These are phyloP conservation scores for Penicillium crustosum DNA, from an alignment of 2,329 filamentous ascomycete genomes.

Conservation along the genomic window DNA sequence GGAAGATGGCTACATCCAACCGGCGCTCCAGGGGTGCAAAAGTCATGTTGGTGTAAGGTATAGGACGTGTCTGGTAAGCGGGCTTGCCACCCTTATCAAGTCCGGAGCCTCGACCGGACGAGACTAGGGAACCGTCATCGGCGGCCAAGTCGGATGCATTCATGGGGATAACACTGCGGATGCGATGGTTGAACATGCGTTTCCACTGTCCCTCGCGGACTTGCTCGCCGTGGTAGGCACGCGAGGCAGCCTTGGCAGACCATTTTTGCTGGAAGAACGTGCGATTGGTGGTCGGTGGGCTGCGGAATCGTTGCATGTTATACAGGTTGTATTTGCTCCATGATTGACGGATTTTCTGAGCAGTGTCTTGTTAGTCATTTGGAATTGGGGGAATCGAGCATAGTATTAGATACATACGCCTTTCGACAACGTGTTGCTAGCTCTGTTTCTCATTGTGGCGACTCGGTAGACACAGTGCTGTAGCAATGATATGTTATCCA, in stretches of 20 bases:
- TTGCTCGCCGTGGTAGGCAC: conserved; percentile 92
- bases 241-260: conserved; percentile 77
- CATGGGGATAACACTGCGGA: conserved; percentile 84
- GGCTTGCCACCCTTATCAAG: conserved; percentile 39
- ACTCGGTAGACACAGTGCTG: conserved; percentile 19
- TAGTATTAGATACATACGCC: conserved; percentile 33
- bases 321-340: conserved; percentile 98
- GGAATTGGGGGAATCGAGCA: neutral
- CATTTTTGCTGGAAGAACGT: conserved; percentile 99
- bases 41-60: conserved; percentile 94
- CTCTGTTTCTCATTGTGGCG: conserved; percentile 48
- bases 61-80: conserved; percentile 44
- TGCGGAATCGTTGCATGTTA: conserved; percentile 66
- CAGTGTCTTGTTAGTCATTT: conserved; percentile 10
- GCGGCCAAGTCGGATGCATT: conserved; percentile 74
- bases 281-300: conserved; percentile 46
- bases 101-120: conserved; percentile 80
- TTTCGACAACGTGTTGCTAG: conserved; percentile 43
- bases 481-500: conserved; percentile 11
- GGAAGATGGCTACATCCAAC: conserved; percentile 90
- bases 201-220: conserved; percentile 91
- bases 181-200: conserved; percentile 81
- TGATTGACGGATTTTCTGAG: conserved; percentile 86
- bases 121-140: conserved; percentile 79
- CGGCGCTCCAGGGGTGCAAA: conserved; percentile 89